Evolutionary conservation across 441 rosid genomes (phyloP).

Genomic region (Populus hybrid): DNA sequence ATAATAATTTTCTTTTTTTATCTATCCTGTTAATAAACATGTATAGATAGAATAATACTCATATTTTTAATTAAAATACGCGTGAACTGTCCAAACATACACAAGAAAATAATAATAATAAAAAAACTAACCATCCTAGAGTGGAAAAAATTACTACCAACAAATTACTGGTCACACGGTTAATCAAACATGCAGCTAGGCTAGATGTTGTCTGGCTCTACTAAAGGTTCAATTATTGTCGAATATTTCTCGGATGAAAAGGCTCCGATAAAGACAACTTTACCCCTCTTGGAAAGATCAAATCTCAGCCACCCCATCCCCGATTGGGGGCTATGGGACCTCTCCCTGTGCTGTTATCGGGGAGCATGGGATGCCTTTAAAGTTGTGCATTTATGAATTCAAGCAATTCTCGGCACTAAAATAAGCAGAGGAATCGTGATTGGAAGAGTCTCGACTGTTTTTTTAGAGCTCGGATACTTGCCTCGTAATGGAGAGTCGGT

Average conservation of each 20-base stretch:
- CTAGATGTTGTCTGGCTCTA: neutral
- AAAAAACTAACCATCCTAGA: neutral
- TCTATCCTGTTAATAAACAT: no score
- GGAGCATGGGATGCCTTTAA: constrained; percentile 11
- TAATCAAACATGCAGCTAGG: neutral
- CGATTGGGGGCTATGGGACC: constrained; percentile 2
- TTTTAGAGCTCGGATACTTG: neutral
- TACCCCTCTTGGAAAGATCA: neutral
- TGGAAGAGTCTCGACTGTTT: neutral
- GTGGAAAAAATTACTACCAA: neutral
- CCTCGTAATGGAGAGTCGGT: constrained; percentile 13
- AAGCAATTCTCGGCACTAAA: neutral
- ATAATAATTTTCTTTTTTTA: no score
- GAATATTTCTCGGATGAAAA: neutral
- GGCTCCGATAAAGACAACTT: neutral
- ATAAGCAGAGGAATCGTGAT: neutral
- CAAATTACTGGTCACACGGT: neutral
- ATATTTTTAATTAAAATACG: no score
- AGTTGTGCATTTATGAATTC: neutral
- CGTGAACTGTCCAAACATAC: no score
- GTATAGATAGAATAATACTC: no score
- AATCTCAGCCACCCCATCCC: neutral
- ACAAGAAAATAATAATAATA: no score
- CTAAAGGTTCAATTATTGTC: neutral
- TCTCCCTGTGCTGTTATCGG: neutral